phyloP scores from a whole-genome alignment of 768 basidiomycete genomes.

The Wakefieldia striispora region DNA sequence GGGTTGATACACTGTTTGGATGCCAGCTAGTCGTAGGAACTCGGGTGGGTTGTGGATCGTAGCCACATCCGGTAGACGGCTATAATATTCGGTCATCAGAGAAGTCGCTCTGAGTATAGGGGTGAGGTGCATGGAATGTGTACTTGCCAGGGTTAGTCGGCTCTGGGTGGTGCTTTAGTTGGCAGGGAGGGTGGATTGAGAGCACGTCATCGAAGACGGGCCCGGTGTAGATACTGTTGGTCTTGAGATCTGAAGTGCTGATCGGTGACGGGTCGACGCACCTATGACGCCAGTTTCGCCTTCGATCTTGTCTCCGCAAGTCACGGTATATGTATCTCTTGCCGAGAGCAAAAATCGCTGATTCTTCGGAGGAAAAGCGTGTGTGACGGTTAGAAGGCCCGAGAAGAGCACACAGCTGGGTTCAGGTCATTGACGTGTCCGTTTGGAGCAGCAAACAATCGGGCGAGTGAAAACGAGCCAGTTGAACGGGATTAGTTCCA shows the following conservation, averaged over 20 bases:
- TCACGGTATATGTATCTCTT: conserved; percentile 92
- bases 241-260: not conserved
- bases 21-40: too few relatives aligned
- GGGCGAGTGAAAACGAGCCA: too few relatives aligned
- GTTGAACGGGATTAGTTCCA: too few relatives aligned
- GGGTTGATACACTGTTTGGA: too few relatives aligned
- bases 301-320: conserved; percentile 66
- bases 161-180: conserved; percentile 49
- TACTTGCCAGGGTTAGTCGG: conserved; percentile 80
- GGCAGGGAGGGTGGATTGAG: conserved; percentile 39
- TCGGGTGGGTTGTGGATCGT: conserved; percentile 22
- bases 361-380: conserved; percentile 76
- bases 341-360: conserved; percentile 97
- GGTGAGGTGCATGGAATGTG: conserved; percentile 91
- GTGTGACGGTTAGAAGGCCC: too few relatives aligned
- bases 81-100: conserved; percentile 79
- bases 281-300: conserved; percentile 90
- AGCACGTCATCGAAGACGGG: conserved; percentile 68
- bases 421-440: too few relatives aligned
- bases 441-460: too few relatives aligned
- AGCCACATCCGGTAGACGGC: conserved; percentile 75
- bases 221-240: not conserved
- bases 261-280: conserved; percentile 50
- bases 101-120: conserved; percentile 82
- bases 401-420: too few relatives aligned